Base-by-base conservation (phyloP, 257 asterid species). In the Forsythia suspensa region DNA sequence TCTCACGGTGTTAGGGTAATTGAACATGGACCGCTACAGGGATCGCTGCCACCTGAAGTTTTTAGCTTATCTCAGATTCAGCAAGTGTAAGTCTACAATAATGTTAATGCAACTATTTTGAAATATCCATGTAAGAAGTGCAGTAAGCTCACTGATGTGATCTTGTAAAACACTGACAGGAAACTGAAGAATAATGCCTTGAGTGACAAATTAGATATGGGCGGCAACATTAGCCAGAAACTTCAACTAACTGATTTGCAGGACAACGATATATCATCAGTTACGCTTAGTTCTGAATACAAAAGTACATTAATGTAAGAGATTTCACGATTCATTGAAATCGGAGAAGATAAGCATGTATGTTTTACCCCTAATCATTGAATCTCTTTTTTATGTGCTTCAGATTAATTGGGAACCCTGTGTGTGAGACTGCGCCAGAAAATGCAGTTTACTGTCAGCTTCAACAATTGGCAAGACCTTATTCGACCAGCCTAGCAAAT, bases 351-450 rank as follows among this genome's bases (percentile, higher is more conserved):
- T 37, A 34, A 42, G 65, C 39, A 73, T 36, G 6, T 9, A 55
- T 24, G 5, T 77, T 39, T 70, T 55, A 8, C 18, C 70, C 71
- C 68, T 66, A 68, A 52, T 66, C 44, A 34, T 44, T 3, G 41
- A 43, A 39, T 63, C 59, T 70, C 75, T 80, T 59, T 80, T 68
- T 24, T 38, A 57, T 75, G 8, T 18, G 44, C 48, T 52, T 76
- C 92, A 95, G 99, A 84, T 82, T 92, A 86, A 92, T 92, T 5
- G 99, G 99, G 44, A 95, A 95, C 73, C 99, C 98, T 0, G 97
- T 93, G 12, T 95, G 99, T 86, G 79, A 88, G 1, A 83, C 88
- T 40, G 84, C 90, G 20, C 87, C 94, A 2, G 92, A 85, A 72
- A 94, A 93, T 82, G 88, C 95, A 0, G 88, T 86, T 74, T 95